Evolutionary conservation across 2,329 filamentous ascomycete genomes (phyloP).

Genomic region (Pseudocercospora eumusae): DNA sequence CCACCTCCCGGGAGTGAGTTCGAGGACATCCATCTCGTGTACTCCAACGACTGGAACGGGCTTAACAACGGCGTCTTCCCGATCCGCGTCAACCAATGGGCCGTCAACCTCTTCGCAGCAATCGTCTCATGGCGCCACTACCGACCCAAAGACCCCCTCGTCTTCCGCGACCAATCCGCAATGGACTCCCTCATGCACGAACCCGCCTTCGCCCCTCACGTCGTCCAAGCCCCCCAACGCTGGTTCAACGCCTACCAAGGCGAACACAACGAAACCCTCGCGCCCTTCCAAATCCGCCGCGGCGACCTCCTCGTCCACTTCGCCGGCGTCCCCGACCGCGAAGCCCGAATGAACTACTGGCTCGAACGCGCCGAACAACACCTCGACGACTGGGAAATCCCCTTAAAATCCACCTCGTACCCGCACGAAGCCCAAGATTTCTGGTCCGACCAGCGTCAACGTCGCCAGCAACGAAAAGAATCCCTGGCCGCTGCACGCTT

Average conservation of each 20-base stretch:
- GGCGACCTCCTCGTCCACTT: slow-evolving; percentile 51
- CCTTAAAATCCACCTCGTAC: slow-evolving; percentile 42
- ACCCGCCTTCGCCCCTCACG: slow-evolving; percentile 37
- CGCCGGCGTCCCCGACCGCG: slow-evolving; percentile 41
- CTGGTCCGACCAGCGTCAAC: slow-evolving; percentile 38
- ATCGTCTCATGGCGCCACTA: slow-evolving; percentile 46
- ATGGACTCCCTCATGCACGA: slow-evolving; percentile 45
- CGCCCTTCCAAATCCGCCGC: slow-evolving; percentile 42
- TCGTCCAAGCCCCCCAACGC: slow-evolving; percentile 44
- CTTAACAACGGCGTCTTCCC: slow-evolving; percentile 50
- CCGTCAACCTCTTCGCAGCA: slow-evolving; percentile 43
- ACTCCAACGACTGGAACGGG: slow-evolving; percentile 45
- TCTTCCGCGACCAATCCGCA: slow-evolving; percentile 46
- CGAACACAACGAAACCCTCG: slow-evolving; percentile 42
- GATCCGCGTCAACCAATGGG: slow-evolving; percentile 45
- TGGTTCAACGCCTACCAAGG: slow-evolving; percentile 51
- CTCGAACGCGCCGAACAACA: slow-evolving; percentile 42
- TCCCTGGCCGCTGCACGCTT: slow-evolving; percentile 26
- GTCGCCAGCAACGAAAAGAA: slow-evolving; percentile 31
- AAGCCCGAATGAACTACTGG: slow-evolving; percentile 44
- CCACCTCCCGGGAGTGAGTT: slow-evolving; percentile 40
- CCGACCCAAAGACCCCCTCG: slow-evolving; percentile 40
- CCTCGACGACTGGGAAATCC: slow-evolving; percentile 44
- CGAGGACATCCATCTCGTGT: slow-evolving; percentile 43
- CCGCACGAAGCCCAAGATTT: slow-evolving; percentile 42